Evolutionary conservation across 768 basidiomycete species (phyloP), one percentile per base, ranked within the genome.

Genomic region (Hericium rajendrae): DNA sequence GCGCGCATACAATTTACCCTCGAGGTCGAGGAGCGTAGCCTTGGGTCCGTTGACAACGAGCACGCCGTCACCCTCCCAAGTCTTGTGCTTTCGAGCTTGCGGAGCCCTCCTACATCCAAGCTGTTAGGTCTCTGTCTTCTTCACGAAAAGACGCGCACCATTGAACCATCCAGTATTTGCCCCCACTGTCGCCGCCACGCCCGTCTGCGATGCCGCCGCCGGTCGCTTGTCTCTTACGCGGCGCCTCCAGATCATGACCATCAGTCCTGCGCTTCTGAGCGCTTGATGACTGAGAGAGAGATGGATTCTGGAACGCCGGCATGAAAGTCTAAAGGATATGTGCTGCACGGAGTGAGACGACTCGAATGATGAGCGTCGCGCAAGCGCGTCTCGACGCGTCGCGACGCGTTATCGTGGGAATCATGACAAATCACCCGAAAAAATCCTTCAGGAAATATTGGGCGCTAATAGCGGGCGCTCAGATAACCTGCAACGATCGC

Each of bases 11-110:
- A 75, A 66, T 74, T 79, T 82, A 22, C 86, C 85, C 54, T 89
- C 85, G 8, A 73, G 67, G 62, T 86, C 82, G 58, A 81, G 81
- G 26, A 89, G 69, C 3, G 72, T 77, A 51, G 77, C 78, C 64
- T 72, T 67, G 8, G 53, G 54, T 48, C 68, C 71, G 57, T 64
- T 76, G 16, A 82, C 72, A 10, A 81, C 79, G 4, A 89, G 74
- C n/a, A 86, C 76, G 39, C 77, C 85, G 64, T 86, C 89, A 39
- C 88, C 91, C 54, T 94, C 91, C 92, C 92, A 94, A 0, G 87
- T 91, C 68, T 92, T 91, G 65, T 93, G 85, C 70, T 94, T 94
- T 72, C 82, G 88, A 40, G 76, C 73, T 68, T 91, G 87, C 48
- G 77, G 84, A 48, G 73, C 78, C 58, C 87, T 73, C 87, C 86